Percentiles rank a stretch among this genome's conserved stretches.
Conservation (phyloP, 2,329 filamentous ascomycete species). For the Fusarium ambrosium region DNA sequence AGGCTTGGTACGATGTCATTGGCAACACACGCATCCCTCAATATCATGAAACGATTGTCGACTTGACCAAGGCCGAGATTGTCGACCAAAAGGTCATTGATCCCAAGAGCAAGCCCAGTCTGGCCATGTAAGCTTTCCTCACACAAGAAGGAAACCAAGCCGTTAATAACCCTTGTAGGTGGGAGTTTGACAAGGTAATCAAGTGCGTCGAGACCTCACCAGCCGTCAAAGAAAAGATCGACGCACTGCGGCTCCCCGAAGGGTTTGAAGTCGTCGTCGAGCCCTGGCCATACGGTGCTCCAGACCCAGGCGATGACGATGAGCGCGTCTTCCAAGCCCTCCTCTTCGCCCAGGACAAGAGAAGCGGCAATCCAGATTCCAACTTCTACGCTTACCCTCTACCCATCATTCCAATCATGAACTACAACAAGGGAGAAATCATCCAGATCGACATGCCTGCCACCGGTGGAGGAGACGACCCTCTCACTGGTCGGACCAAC, state of each 20-base stretch:
- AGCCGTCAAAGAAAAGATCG: conserved; percentile 50
- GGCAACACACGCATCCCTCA: conserved; percentile 39
- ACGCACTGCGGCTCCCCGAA: conserved; percentile 44
- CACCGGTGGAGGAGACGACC: conserved; percentile 50
- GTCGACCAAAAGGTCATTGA: conserved; percentile 47
- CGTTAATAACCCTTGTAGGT: conserved; percentile 30
- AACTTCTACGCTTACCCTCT: conserved; percentile 70
- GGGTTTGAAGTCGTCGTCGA: conserved; percentile 51
- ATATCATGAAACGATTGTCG: conserved; percentile 54
- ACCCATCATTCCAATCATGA: conserved; percentile 61
- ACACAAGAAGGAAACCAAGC: neutral
- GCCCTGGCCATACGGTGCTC: conserved; percentile 52
- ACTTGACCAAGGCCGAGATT: conserved; percentile 46
- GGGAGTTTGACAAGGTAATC: conserved; percentile 54
- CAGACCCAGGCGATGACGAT: conserved; percentile 48
- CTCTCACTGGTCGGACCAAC: conserved; percentile 35
- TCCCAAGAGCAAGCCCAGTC: conserved; percentile 47
- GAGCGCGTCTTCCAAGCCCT: conserved; percentile 52
- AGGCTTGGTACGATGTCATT: conserved; percentile 57
- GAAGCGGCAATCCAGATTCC: conserved; percentile 59
- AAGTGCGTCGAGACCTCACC: conserved; percentile 47
- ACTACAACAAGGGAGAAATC: conserved; percentile 48
- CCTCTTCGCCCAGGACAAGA: conserved; percentile 49
- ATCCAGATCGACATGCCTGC: conserved; percentile 53
- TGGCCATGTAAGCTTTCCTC: conserved; percentile 46